Base-by-base conservation (phyloP, 2,329 filamentous ascomycete genomes). In the Fusarium sp. region DNA sequence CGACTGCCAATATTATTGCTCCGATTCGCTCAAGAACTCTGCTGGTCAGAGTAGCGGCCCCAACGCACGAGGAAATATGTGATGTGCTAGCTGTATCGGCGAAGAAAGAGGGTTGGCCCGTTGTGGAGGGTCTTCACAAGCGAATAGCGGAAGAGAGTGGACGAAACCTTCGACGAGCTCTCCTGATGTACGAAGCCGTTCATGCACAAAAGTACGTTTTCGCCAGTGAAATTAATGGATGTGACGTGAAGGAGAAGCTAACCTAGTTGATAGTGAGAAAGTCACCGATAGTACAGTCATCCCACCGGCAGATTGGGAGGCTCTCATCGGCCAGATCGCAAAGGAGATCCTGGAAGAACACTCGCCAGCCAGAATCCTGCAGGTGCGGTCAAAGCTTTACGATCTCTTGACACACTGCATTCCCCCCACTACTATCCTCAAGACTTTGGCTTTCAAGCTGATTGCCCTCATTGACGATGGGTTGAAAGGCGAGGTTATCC, bases 1-100 rank as follows among this genome's bases (percentile, higher is more conserved):
- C 93, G 75, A 99, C 96, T 28, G 95, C 95, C 72, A 98, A 98
- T 79, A 99, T 99, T 78, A 99, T 99, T 82, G 95, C 96, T n/a
- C 96, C 96, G 2, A 99, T 99, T 80, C 90, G 95, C 73, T 97
- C 93, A 78, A 89, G 96, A 82, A 98, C 95, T 59, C 86, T 99
- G 81, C 88, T 99, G 55, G 94, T 99, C 61, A 89, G 96, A 74
- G 96, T 99, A 31, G 91, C 96, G 20, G 95, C 96, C 26, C 96
- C 96, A 13, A 94, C 91, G 1, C 92, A 97, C 76, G 88, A 88
- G 13, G 92, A 99, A 78, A 98, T 99, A 68, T 94, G 92, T 74
- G 85, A 87, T 42, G 95, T 94, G 33, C 85, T 99, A 68, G 93
- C 87, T 10, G 82, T 85, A 59, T 88, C 89, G 47, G 91, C 93